These are phyloP conservation scores for Phytophthora aleatoria DNA, from an alignment of 352 stramenopile genomes.

Conservation along the genomic window DNA sequence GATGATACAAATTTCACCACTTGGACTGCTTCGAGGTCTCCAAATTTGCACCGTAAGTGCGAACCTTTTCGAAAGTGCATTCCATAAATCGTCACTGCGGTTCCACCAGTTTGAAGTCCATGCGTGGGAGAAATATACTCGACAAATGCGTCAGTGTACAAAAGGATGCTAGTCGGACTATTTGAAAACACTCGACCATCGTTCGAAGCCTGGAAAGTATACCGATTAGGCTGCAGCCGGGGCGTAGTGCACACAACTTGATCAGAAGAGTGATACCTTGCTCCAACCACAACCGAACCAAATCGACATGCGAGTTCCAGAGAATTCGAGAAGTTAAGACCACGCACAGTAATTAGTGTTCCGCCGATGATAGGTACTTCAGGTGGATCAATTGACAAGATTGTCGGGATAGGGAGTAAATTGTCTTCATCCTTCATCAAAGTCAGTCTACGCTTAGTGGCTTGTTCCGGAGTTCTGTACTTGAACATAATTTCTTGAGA, in stretches of 20 bases:
- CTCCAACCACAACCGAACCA: constrained; percentile 54
- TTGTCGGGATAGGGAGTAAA: constrained; percentile 14
- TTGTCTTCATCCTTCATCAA: constrained; percentile 6
- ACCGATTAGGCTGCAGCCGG: constrained; percentile 50
- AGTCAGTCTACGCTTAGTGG: constrained; percentile 8
- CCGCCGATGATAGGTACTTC: constrained; percentile 40
- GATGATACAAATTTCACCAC: constrained; percentile 73
- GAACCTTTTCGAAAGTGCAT: constrained; percentile 73
- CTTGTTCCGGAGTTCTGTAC: constrained; percentile 39
- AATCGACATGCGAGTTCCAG: constrained; percentile 86
- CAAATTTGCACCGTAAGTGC: constrained; percentile 84
- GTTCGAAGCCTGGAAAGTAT: constrained; percentile 84
- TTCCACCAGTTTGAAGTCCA: constrained; percentile 80
- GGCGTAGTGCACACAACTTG: constrained; percentile 71
- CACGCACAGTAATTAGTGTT: constrained; percentile 73
- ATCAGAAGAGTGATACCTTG: constrained; percentile 50
- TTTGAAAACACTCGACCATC: constrained; percentile 69
- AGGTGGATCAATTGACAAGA: constrained; percentile 25
- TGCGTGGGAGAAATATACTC: constrained; percentile 67
- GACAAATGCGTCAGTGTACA: constrained; percentile 80
- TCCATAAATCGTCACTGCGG: constrained; percentile 83
- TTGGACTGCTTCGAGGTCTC: constrained; percentile 40
- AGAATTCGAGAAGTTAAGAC: constrained; percentile 78
- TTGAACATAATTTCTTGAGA: constrained; percentile 43
- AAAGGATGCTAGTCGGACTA: constrained; percentile 56